A percentile compares a stretch with the other conserved stretches of the same genome.
Conservation (phyloP, 2,329 filamentous ascomycete species). For the Claviceps sorghi region DNA sequence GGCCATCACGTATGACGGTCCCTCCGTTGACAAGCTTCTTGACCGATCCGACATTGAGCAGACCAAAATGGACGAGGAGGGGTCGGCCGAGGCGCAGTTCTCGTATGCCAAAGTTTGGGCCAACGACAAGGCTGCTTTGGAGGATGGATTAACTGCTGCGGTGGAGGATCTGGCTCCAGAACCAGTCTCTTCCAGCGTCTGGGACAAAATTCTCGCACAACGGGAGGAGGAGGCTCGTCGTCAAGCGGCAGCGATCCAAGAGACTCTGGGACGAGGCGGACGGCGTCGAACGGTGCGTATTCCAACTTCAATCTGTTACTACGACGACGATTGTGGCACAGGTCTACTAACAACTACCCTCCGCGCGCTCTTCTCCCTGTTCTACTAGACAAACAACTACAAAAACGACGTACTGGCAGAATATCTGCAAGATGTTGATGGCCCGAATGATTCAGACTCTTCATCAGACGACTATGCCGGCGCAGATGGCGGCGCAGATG, state of each 20-base stretch:
- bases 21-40: slow-evolving; percentile 77
- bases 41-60: slow-evolving; percentile 72
- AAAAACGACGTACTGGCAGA: slow-evolving; percentile 13
- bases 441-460: slow-evolving; percentile 16
- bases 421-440: slow-evolving; percentile 13
- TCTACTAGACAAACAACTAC: slow-evolving; percentile 21
- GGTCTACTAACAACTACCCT: not conserved
- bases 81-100: slow-evolving; percentile 63
- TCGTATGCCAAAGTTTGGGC: slow-evolving; percentile 86
- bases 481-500: slow-evolving; percentile 14
- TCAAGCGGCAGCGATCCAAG: slow-evolving; percentile 50
- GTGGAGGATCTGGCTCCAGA: slow-evolving; percentile 36
- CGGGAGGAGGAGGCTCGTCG: slow-evolving; percentile 66
- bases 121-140: slow-evolving; percentile 57
- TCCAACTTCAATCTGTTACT: not conserved
- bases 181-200: slow-evolving; percentile 53
- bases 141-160: slow-evolving; percentile 42
- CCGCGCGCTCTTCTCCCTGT: not conserved
- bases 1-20: slow-evolving; percentile 67
- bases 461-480: slow-evolving; percentile 22
- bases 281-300: slow-evolving; percentile 41
- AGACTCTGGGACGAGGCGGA: slow-evolving; percentile 75
- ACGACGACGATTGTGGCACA: not conserved
- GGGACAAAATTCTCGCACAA: slow-evolving; percentile 79
- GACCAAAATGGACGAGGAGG: slow-evolving; percentile 47